phyloP scores from a whole-genome alignment of 2,329 filamentous ascomycete genomes.

The Sporothrix humicola region DNA sequence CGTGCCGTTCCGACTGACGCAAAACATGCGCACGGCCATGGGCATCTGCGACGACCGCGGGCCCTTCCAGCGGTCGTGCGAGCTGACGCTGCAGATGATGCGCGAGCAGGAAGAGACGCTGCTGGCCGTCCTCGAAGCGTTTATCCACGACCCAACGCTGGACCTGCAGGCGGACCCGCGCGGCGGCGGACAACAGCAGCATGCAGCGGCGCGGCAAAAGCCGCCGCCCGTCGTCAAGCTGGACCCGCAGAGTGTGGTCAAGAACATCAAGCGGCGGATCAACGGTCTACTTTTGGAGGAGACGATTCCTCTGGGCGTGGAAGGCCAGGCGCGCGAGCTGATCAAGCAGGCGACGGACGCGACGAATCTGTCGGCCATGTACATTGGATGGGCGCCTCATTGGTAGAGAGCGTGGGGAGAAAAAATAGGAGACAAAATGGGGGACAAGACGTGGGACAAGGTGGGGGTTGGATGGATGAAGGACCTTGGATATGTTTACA shows the following conservation, averaged over 20 bases:
- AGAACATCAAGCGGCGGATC: conserved; percentile 86
- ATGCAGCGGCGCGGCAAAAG: conserved; percentile 51
- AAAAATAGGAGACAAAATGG: not conserved
- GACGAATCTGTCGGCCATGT: conserved; percentile 86
- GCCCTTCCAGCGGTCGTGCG: conserved; percentile 87
- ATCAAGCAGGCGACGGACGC: conserved; percentile 85
- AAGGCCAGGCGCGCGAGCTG: conserved; percentile 95
- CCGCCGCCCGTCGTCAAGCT: conserved; percentile 56
- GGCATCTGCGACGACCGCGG: conserved; percentile 93
- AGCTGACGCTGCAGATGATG: conserved; percentile 82
- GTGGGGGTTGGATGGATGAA: not conserved
- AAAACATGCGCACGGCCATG: conserved; percentile 99
- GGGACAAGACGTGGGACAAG: not conserved
- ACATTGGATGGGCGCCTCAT: conserved; percentile 86
- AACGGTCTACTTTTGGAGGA: conserved; percentile 83
- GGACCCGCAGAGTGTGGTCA: conserved; percentile 76
- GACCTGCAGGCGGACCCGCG: conserved; percentile 68
- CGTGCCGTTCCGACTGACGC: conserved; percentile 94
- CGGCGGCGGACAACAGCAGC: conserved; percentile 47
- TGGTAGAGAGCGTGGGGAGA: conserved; percentile 46
- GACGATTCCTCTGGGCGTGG: conserved; percentile 89
- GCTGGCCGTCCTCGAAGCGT: conserved; percentile 96
- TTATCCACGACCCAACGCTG: conserved; percentile 94
- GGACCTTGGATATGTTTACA: conserved; percentile 4
- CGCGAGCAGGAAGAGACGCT: conserved; percentile 93